Conservation (phyloP, 306 rosid genomes). For the Boehmeria nivea region DNA sequence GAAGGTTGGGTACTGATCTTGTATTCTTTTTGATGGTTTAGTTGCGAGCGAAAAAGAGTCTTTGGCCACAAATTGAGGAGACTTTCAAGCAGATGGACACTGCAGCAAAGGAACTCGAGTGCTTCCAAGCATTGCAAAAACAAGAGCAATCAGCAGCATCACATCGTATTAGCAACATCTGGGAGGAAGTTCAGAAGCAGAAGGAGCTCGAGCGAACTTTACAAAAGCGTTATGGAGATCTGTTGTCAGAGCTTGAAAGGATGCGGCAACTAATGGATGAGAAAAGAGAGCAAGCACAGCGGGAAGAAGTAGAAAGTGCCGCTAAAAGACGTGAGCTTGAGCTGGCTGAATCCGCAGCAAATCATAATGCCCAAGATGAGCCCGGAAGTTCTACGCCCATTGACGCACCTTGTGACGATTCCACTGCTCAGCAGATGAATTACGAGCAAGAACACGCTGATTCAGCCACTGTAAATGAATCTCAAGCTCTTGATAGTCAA, state of each 20-base stretch:
- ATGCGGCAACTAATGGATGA: conserved; percentile 40
- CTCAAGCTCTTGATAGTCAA: conserved; percentile 9
- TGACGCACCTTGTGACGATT: background rate
- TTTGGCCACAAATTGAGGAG: conserved; percentile 85
- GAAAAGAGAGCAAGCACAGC: conserved; percentile 37
- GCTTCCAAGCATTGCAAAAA: conserved; percentile 75
- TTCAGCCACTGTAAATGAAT: conserved; percentile 17
- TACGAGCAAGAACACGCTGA: conserved; percentile 22
- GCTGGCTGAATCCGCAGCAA: conserved; percentile 33
- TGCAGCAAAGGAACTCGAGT: conserved; percentile 85
- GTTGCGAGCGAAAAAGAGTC: conserved; percentile 63
- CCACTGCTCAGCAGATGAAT: conserved; percentile 34
- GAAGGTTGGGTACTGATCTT: background rate
- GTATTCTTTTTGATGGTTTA: conserved; percentile 26
- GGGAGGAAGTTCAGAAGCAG: conserved; percentile 80
- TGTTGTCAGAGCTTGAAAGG: conserved; percentile 50
- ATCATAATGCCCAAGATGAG: conserved; percentile 30
- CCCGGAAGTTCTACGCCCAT: conserved; percentile 23
- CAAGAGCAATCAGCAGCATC: conserved; percentile 82
- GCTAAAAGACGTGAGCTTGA: conserved; percentile 35
- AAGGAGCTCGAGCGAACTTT: conserved; percentile 73
- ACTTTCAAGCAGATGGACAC: conserved; percentile 82
- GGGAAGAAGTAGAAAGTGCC: conserved; percentile 49
- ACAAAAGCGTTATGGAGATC: conserved; percentile 69
- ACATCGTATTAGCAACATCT: conserved; percentile 59